Percentiles rank a stretch among this genome's conserved stretches.
phyloP scores from a whole-genome alignment of 768 basidiomycete species.

The Botryobasidium botryosum region DNA sequence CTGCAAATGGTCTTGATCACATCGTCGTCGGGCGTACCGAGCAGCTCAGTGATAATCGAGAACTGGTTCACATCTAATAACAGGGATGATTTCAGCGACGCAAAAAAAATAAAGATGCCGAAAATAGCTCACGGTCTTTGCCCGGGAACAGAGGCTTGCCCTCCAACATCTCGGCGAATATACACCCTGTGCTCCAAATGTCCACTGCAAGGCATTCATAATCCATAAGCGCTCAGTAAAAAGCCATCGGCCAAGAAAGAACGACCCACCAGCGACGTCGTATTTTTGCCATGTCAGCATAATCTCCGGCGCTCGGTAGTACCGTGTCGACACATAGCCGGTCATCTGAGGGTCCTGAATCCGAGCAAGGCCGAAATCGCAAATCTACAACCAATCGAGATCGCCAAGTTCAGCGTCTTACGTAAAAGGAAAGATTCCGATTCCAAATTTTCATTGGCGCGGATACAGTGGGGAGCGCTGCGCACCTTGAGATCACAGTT shows the following conservation, averaged over 20 bases:
- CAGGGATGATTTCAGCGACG: constrained; percentile 5
- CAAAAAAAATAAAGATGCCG: constrained; percentile 6
- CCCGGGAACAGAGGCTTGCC: constrained; percentile 98
- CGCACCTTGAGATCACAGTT: constrained; percentile 94
- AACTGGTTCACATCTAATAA: constrained; percentile 92
- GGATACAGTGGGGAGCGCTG: constrained; percentile 1
- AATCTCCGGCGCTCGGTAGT: constrained; percentile 98
- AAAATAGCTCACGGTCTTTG: constrained; percentile 77
- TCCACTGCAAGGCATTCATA: constrained; percentile 45
- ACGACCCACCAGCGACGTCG: too few species aligned
- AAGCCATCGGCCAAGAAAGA: constrained; percentile 17
- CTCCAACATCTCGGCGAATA: constrained; percentile 99
- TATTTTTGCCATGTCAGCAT: constrained; percentile 99
- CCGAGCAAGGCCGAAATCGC: constrained; percentile 95
- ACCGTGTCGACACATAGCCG: constrained; percentile 96
- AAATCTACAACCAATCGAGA: constrained; percentile 53
- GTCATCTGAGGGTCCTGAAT: constrained; percentile 99
- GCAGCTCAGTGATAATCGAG: constrained; percentile 94
- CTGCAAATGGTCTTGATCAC: constrained; percentile 97
- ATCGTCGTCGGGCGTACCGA: constrained; percentile 98
- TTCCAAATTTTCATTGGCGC: constrained; percentile 8
- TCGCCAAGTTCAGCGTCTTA: background rate
- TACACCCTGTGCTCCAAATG: constrained; percentile 98
- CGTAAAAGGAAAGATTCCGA: background rate
- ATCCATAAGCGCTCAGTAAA: background rate